phyloP scores from a whole-genome alignment of 768 basidiomycete genomes.

The Lactarius trivialis region DNA sequence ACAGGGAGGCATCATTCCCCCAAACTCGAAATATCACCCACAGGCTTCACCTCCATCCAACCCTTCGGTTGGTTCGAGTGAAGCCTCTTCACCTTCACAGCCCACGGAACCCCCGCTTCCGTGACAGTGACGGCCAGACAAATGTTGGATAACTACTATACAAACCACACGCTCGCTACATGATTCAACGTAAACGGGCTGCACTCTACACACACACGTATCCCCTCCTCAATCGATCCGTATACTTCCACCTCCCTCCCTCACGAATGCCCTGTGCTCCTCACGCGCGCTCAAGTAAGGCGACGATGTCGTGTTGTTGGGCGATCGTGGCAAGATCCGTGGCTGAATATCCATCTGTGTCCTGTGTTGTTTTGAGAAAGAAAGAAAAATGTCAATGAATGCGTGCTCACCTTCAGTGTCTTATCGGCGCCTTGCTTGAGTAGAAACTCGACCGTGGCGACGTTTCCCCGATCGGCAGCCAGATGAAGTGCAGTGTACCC shows the following conservation, averaged over 20 bases:
- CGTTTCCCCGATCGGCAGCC: constrained; percentile 75
- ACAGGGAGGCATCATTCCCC: constrained; percentile 57
- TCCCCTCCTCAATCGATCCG: neutral
- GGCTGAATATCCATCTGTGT: constrained; percentile 58
- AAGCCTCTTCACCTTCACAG: neutral
- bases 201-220: neutral
- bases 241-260: neutral
- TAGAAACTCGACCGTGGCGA: constrained; percentile 49
- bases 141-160: neutral
- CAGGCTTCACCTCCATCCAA: constrained; percentile 21
- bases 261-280: neutral
- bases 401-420: constrained; percentile 47
- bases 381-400: neutral
- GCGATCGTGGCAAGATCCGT: constrained; percentile 54
- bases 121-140: neutral
- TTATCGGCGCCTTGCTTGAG: constrained; percentile 59
- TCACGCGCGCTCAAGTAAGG: constrained; percentile 28
- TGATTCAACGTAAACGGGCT: neutral
- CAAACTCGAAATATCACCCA: constrained; percentile 50
- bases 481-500: constrained; percentile 86
- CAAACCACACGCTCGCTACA: neutral
- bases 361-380: constrained; percentile 36
- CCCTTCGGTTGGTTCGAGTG: neutral
- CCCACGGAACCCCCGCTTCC: constrained; percentile 6
- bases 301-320: constrained; percentile 48